phyloP scores from a whole-genome alignment of 768 basidiomycete genomes.

The Tylopilus intermedius region DNA sequence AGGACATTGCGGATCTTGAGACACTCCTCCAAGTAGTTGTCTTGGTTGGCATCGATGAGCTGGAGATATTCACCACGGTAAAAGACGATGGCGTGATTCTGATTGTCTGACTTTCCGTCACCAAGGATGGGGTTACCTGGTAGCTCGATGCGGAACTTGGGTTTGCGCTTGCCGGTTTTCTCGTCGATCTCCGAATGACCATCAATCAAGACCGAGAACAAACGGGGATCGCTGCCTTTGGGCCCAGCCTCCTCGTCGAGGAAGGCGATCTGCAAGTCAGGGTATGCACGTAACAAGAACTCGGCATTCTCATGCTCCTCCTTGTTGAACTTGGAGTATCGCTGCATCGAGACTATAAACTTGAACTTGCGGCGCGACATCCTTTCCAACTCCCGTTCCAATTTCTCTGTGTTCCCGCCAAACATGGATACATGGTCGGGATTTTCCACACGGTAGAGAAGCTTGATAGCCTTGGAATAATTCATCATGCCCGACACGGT shows the following conservation, averaged over 20 bases:
- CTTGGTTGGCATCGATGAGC: slow-evolving; percentile 99
- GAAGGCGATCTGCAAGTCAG: slow-evolving; percentile 96
- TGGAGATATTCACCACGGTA: slow-evolving; percentile 99
- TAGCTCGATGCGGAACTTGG: slow-evolving; percentile 96
- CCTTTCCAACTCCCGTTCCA: slow-evolving; percentile 93
- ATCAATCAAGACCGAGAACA: slow-evolving; percentile 93
- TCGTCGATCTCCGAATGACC: slow-evolving; percentile 95
- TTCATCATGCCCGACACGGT: slow-evolving; percentile 99
- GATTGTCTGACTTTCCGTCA: slow-evolving; percentile 99
- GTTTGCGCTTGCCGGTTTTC: slow-evolving; percentile 80
- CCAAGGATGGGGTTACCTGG: slow-evolving; percentile 99
- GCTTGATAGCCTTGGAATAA: slow-evolving; percentile 99
- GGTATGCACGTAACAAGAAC: slow-evolving; percentile 95
- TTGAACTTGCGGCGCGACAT: slow-evolving; percentile 99
- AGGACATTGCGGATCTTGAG: slow-evolving; percentile 97
- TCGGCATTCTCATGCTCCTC: slow-evolving; percentile 98
- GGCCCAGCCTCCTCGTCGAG: slow-evolving; percentile 92
- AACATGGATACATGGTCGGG: slow-evolving; percentile 95
- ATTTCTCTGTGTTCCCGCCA: slow-evolving; percentile 91
- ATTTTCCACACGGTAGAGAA: slow-evolving; percentile 97
- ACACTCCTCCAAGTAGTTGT: slow-evolving; percentile 99
- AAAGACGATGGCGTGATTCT: slow-evolving; percentile 99
- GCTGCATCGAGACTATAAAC: slow-evolving; percentile 97
- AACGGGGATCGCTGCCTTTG: slow-evolving; percentile 79
- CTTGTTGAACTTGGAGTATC: slow-evolving; percentile 98